Evolutionary conservation across 768 basidiomycete species (phyloP), one percentile per base, ranked within the genome.

Genomic region (Boletus patriciae): DNA sequence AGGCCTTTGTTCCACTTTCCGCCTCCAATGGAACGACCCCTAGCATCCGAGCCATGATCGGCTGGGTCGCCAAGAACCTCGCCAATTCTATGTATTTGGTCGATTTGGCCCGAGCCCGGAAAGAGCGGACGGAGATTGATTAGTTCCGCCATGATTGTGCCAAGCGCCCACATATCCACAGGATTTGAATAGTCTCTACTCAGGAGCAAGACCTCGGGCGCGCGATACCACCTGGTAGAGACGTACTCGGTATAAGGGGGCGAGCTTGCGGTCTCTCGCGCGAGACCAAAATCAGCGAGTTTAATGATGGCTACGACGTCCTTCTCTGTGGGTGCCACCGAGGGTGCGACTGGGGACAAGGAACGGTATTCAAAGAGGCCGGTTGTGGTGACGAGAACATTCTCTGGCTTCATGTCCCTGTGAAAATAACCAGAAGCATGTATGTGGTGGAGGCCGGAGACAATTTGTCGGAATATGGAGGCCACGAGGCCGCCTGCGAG

Each of bases 331-430:
- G 86, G 80, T 11, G 83, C 79, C 56, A 84, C 81, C 9, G 80
- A 83, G 52, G 80, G 78, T 18, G 86, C 83, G 49, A 81, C 67
- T 12, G 91, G 86, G n/a, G 85, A 86, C 31, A 92, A 81, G 11
- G 91, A 82, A 27, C 83, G 85, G 69, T 99, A 99, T 74, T 97
- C 92, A 62, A 90, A 88, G 50, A 96, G 81, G 19, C 97, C 97
- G 15, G 94, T 97, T 2, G 97, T 98, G 18, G 97, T 98, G 65
- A 99, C 97, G 50, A 99, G 85, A 9, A 98, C 88, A 66, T 99
- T 99, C 73, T 99, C 97, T 37, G 97, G 97, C 74, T 99, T 99
- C 94, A 99, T 97, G 73, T 99, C 97, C 47, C 97, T 91, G 74
- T 99, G 97, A 74, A 99, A 99, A 75, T 96, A 99, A 36, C 96